Percentiles rank a stretch among this genome's conserved stretches.
Conservation (phyloP, 495 filamentous ascomycete species). For the Aspergillus incahuasiensis region DNA sequence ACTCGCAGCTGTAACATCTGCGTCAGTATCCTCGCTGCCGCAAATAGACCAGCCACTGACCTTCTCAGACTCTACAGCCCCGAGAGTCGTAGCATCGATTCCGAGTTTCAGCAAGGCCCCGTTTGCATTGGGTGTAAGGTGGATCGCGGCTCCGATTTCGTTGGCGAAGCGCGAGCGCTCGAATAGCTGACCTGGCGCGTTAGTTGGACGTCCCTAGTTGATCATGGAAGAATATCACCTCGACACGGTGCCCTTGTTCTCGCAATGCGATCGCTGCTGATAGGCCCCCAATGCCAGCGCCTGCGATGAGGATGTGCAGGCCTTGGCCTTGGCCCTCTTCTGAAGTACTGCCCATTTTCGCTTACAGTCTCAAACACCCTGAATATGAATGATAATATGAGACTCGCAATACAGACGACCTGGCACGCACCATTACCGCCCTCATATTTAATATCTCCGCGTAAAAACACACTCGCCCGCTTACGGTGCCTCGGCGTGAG, state of each 20-base stretch:
- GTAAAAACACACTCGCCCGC: not conserved
- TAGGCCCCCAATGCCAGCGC: conserved; percentile 54
- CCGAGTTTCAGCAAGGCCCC: conserved; percentile 43
- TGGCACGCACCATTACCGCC: too few relatives aligned
- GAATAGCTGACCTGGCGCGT: conserved; percentile 35
- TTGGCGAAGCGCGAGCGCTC: conserved; percentile 51
- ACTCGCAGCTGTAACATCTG: conserved; percentile 25
- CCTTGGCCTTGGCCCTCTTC: conserved; percentile 13
- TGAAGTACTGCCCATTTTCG: conserved; percentile 7
- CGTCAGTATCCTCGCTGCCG: not conserved
- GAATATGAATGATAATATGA: too few relatives aligned
- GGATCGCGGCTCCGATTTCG: conserved; percentile 53
- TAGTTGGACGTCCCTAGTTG: too few relatives aligned
- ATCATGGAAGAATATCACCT: conserved; percentile 22
- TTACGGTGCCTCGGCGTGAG: not conserved
- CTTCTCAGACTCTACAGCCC: conserved; percentile 32
- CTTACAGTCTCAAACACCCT: too few relatives aligned
- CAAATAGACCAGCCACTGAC: conserved; percentile 10
- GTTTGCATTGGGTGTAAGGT: conserved; percentile 52
- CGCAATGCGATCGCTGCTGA: conserved; percentile 50
- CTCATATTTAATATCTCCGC: not conserved
- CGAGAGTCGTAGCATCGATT: conserved; percentile 30
- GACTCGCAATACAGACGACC: too few relatives aligned
- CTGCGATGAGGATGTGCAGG: conserved; percentile 46
- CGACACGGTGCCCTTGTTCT: conserved; percentile 50